These are phyloP conservation scores for Kernera saxatilis DNA, from an alignment of 345 rosid species.

Conservation along the genomic window DNA sequence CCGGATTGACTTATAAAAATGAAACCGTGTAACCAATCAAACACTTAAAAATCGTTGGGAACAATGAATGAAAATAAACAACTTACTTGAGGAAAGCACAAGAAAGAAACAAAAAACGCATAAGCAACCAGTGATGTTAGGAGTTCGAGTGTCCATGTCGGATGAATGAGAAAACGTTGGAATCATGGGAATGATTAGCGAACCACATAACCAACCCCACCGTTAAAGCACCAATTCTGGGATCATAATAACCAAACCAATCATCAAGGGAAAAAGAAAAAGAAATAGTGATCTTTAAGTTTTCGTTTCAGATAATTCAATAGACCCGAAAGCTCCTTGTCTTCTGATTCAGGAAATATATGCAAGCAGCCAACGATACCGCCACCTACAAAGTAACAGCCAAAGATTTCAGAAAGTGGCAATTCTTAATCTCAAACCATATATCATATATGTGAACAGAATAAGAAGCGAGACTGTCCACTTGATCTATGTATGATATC, in stretches of 20 bases:
- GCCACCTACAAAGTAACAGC: conserved; percentile 61
- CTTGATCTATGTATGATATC: background rate
- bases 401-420: background rate
- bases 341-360: conserved; percentile 88
- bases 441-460: background rate
- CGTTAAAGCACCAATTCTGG: conserved; percentile 76
- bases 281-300: background rate
- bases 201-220: conserved; percentile 86
- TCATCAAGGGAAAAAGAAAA: background rate
- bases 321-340: conserved; percentile 44
- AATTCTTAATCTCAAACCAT: background rate
- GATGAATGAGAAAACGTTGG: conserved; percentile 61
- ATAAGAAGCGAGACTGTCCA: background rate
- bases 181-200: conserved; percentile 72
- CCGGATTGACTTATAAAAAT: no score
- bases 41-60: no score
- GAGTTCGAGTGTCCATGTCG: conserved; percentile 97
- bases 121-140: conserved; percentile 80
- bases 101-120: conserved; percentile 65
- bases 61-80: no score
- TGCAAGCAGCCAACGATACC: conserved; percentile 91
- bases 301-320: background rate
- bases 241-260: background rate
- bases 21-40: no score
- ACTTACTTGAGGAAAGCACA: conserved; percentile 84